phyloP scores from a whole-genome alignment of 345 rosid species.

The Aegle marmelos region DNA sequence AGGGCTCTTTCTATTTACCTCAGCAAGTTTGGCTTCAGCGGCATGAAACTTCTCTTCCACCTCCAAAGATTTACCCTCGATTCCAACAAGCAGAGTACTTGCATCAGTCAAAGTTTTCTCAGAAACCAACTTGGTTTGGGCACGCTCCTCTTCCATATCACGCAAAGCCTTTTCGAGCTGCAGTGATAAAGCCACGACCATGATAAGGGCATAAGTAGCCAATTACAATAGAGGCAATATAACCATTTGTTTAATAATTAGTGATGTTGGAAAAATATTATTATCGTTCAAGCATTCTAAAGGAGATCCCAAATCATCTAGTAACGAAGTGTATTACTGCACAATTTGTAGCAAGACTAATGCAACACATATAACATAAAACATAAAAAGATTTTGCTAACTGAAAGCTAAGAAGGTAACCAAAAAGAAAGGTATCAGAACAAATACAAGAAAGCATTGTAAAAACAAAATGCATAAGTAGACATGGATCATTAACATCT shows the following conservation, averaged over 20 bases:
- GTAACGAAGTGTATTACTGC: not conserved
- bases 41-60: conserved; percentile 51
- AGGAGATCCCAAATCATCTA: not conserved
- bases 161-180: conserved; percentile 77
- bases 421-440: not conserved
- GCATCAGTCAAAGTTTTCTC: conserved; percentile 67
- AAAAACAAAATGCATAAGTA: not conserved
- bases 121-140: conserved; percentile 48
- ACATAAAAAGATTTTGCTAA: not conserved
- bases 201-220: not conserved
- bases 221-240: not conserved
- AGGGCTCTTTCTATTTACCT: conserved; percentile 51
- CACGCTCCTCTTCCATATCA: conserved; percentile 47
- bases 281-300: not conserved
- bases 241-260: not conserved
- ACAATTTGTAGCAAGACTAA: not conserved
- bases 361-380: not conserved
- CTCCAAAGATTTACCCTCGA: conserved; percentile 52
- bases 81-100: conserved; percentile 50
- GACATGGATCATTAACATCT: not conserved
- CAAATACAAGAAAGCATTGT: not conserved
- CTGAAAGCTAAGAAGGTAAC: not conserved
- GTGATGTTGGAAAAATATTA: not conserved
- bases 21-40: conserved; percentile 67
- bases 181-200: conserved; percentile 6